phyloP scores from a whole-genome alignment of 2,329 filamentous ascomycete genomes.

The Arachnopeziza araneosa region DNA sequence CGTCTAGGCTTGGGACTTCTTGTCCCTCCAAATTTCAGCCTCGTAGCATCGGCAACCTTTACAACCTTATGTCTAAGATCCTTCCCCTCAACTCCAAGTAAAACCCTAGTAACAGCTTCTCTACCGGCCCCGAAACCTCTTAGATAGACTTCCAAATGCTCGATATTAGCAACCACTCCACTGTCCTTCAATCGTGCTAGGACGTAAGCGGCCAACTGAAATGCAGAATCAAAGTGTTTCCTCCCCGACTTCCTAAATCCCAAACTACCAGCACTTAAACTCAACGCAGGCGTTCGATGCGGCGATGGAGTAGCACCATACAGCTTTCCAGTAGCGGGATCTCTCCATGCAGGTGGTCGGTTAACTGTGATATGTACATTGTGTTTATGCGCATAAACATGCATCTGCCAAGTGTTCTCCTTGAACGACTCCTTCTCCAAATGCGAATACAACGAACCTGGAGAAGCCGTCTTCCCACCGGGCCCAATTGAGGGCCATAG shows the following conservation, averaged over 20 bases:
- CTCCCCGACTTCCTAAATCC: constrained; percentile 83
- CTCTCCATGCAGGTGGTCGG: constrained; percentile 46
- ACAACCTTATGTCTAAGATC: constrained; percentile 68
- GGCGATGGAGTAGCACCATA: constrained; percentile 4
- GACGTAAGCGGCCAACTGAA: constrained; percentile 80
- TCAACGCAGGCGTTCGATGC: constrained; percentile 40
- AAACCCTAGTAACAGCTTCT: constrained; percentile 83
- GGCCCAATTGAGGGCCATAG: not conserved
- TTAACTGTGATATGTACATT: constrained; percentile 93
- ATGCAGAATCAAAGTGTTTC: constrained; percentile 83
- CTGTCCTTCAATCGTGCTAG: constrained; percentile 80
- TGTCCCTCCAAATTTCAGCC: constrained; percentile 92
- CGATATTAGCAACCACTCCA: constrained; percentile 70
- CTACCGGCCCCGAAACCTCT: constrained; percentile 82
- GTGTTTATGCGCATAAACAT: constrained; percentile 83
- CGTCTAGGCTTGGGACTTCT: constrained; percentile 80
- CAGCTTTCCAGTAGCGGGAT: constrained; percentile 14
- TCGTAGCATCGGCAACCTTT: constrained; percentile 78
- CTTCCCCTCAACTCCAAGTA: constrained; percentile 81
- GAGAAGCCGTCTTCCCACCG: not conserved
- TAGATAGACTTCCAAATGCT: constrained; percentile 71
- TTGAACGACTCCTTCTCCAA: constrained; percentile 22
- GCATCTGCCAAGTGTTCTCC: constrained; percentile 52
- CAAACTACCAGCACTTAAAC: constrained; percentile 76
- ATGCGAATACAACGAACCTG: not conserved